These are phyloP conservation scores for Phytophthora cactorum DNA, from an alignment of 352 stramenopile species.

Conservation along the genomic window DNA sequence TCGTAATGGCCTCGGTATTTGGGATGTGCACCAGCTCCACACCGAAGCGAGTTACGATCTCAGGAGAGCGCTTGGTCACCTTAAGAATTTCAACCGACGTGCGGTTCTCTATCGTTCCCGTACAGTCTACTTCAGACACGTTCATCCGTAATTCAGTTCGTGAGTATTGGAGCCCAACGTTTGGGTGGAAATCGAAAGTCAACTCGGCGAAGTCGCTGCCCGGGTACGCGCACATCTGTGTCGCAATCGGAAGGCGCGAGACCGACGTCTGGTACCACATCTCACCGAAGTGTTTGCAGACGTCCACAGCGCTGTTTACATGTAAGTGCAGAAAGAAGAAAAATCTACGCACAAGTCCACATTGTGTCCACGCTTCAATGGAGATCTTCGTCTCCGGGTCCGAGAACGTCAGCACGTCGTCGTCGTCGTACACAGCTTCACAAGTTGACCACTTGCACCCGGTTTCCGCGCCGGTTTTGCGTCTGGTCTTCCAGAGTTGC, in stretches of 20 bases:
- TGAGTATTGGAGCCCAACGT: constrained; percentile 43
- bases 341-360: constrained; percentile 50
- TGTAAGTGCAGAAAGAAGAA: constrained; percentile 60
- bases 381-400: constrained; percentile 51
- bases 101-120: constrained; percentile 38
- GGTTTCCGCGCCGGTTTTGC: constrained; percentile 25
- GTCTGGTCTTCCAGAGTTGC: constrained; percentile 50
- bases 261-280: constrained; percentile 72
- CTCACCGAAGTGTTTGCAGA: constrained; percentile 48
- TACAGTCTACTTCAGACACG: constrained; percentile 51
- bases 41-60: constrained; percentile 62
- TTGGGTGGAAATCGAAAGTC: constrained; percentile 66
- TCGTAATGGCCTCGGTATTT: constrained; percentile 43
- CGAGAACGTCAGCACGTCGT: constrained; percentile 44
- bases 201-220: constrained; percentile 71
- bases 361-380: constrained; percentile 64
- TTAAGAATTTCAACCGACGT: constrained; percentile 44
- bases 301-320: constrained; percentile 39
- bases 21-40: constrained; percentile 50
- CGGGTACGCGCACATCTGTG: constrained; percentile 53
- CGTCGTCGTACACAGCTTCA: constrained; percentile 19
- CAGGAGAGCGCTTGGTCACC: constrained; percentile 32
- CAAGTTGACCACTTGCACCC: constrained; percentile 13
- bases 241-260: constrained; percentile 32
- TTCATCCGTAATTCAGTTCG: constrained; percentile 40